These are phyloP conservation scores for Stachybotrys elegans DNA, from an alignment of 2,329 filamentous ascomycete genomes.

Conservation along the genomic window DNA sequence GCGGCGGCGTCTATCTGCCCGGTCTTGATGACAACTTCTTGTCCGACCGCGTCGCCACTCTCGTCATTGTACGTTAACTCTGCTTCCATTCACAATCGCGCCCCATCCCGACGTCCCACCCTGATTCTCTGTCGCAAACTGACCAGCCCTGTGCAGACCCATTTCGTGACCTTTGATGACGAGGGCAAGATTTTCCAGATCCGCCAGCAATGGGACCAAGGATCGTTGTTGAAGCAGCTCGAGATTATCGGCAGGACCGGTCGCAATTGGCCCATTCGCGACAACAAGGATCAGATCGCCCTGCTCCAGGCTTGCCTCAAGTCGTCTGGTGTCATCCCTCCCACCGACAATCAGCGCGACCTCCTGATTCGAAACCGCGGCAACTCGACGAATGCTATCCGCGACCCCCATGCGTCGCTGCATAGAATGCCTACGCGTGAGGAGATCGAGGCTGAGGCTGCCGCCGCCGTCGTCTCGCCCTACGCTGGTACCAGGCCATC, in stretches of 20 bases:
- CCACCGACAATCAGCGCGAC: constrained; percentile 28
- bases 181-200: constrained; percentile 79
- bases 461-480: constrained; percentile 49
- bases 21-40: constrained; percentile 93
- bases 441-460: constrained; percentile 46
- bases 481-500: constrained; percentile 50
- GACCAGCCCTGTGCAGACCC: constrained; percentile 50
- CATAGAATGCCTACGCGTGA: constrained; percentile 71
- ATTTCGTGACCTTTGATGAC: constrained; percentile 80
- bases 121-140: constrained; percentile 8
- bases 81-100: neutral
- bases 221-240: constrained; percentile 83
- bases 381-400: constrained; percentile 48
- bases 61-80: constrained; percentile 67
- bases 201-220: constrained; percentile 93
- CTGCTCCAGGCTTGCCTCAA: constrained; percentile 63
- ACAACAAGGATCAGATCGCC: constrained; percentile 77
- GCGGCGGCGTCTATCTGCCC: constrained; percentile 83
- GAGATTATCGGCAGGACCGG: constrained; percentile 88
- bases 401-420: constrained; percentile 66
- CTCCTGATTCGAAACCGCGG: constrained; percentile 40
- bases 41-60: constrained; percentile 69
- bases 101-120: no score
- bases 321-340: constrained; percentile 32
- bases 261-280: constrained; percentile 91